Evolutionary conservation across 2,329 filamentous ascomycete species (phyloP), one percentile per base, ranked within the genome.

Genomic region (Escovopsis weberi): DNA sequence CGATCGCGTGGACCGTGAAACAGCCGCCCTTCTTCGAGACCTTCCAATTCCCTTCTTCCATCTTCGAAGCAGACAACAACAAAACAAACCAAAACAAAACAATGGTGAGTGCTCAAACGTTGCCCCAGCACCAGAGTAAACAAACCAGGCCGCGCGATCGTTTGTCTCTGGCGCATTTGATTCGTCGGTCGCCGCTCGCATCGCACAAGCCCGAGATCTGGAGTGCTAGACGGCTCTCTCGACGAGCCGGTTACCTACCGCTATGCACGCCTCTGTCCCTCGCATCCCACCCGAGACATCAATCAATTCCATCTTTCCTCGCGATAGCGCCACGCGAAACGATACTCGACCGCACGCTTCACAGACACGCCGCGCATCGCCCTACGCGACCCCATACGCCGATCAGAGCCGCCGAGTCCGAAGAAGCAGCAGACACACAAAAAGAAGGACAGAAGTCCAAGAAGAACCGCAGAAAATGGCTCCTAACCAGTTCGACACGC

Each of bases 401-500:
- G 23, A 23, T 23, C 23, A 23, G 23, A 23, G 23, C 6, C 23
- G 23, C 23, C 23, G 23, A 23, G 23, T 23, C 6, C 23, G 28
- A 32, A 30, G 6, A 30, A 30, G 28, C 4, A 9, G 8, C 8
- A 32, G 28, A 32, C 43, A 11, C 34, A n/a, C 41, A 40, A 9
- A 32, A 7, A 32, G 28, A 32, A 15, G 38, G 37, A 40, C 38
- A 33, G 37, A 36, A 36, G 12, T 33, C 26, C 33, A 19, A 12
- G 38, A 41, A 48, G 33, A 43, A 23, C 2, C 23, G 3, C 23
- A 23, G 51, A 58, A 41, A 48, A 72, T 71, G 68, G 53, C 65
- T 55, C 67, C 70, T 72, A 72, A 73, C 59, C 58, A 67, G 47
- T 68, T 60, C 54, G 69, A 72, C 48, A 57, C 64, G 38, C 75